Evolutionary conservation across 257 asterid genomes (phyloP).

Genomic region (Catharanthus roseus): DNA sequence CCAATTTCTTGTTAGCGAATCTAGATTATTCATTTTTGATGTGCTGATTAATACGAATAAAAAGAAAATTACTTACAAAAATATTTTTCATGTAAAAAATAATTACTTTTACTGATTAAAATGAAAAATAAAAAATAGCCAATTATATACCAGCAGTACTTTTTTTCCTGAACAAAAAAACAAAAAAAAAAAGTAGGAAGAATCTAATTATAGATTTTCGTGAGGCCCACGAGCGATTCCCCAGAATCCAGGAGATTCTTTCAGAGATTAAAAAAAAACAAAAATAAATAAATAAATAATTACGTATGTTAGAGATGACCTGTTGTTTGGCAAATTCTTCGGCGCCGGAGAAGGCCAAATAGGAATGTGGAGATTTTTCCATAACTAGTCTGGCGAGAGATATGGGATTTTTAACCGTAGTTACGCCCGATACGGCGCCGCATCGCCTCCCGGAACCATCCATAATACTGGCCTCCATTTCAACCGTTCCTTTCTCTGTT

Average conservation of each 20-base stretch:
- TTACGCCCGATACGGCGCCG: conserved; percentile 95
- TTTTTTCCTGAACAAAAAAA: no score
- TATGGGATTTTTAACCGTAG: conserved; percentile 79
- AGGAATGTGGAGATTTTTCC: conserved; percentile 97
- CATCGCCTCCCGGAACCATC: conserved; percentile 85
- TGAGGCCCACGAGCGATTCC: no score
- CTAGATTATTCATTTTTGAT: no score
- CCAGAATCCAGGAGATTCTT: conserved; percentile 11
- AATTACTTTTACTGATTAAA: no score
- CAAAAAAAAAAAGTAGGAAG: no score
- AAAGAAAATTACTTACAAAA: no score
- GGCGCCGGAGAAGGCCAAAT: conserved; percentile 86
- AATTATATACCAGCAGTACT: no score
- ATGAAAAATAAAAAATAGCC: no score
- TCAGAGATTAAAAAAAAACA: neutral
- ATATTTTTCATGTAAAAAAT: no score
- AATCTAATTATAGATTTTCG: no score
- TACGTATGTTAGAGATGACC: neutral
- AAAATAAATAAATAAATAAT: neutral
- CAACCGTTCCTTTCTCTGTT: conserved; percentile 83
- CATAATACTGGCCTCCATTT: conserved; percentile 99
- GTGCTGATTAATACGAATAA: no score
- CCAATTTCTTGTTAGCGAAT: conserved; percentile 1
- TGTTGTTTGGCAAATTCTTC: conserved; percentile 86
- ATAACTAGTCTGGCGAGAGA: conserved; percentile 96